These are phyloP conservation scores for Fusarium sp. DNA, from an alignment of 2,329 filamentous ascomycete species.

Conservation along the genomic window DNA sequence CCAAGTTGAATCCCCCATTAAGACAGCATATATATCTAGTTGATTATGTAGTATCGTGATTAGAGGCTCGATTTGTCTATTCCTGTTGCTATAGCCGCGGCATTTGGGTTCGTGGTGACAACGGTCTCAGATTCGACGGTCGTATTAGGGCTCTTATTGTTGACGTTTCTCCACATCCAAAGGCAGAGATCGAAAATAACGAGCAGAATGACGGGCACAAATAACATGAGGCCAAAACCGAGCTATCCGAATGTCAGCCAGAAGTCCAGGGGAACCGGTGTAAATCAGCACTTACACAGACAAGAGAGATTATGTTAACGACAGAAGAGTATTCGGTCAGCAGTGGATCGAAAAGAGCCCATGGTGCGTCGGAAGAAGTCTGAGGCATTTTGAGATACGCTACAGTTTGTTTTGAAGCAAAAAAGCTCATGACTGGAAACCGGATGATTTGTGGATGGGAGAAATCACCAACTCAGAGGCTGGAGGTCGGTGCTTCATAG, in stretches of 20 bases:
- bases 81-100: slow-evolving; percentile 41
- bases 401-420: slow-evolving; percentile 30
- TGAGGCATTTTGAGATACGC: slow-evolving; percentile 43
- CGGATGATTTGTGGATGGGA: slow-evolving; percentile 37
- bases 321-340: slow-evolving; percentile 48
- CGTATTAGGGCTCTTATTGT: slow-evolving; percentile 32
- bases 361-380: slow-evolving; percentile 38
- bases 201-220: slow-evolving; percentile 59
- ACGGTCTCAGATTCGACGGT: slow-evolving; percentile 28
- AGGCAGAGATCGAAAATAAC: slow-evolving; percentile 63
- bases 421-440: slow-evolving; percentile 41
- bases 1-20: slow-evolving; percentile 10
- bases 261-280: slow-evolving; percentile 10
- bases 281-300: slow-evolving; percentile 50
- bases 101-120: slow-evolving; percentile 34
- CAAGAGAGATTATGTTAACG: slow-evolving; percentile 52
- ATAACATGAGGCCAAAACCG: slow-evolving; percentile 58
- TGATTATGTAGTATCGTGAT: slow-evolving; percentile 12
- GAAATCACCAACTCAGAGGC: slow-evolving; percentile 41
- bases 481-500: slow-evolving; percentile 26
- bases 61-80: slow-evolving; percentile 40
- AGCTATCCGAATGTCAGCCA: slow-evolving; percentile 50
- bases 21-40: slow-evolving; percentile 1
- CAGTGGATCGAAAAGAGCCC: slow-evolving; percentile 43
- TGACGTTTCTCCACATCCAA: slow-evolving; percentile 62